A percentile compares a stretch with the other conserved stretches of the same genome.
These are phyloP conservation scores for Boletus subparvulus DNA, from an alignment of 768 basidiomycete species.

Conservation along the genomic window DNA sequence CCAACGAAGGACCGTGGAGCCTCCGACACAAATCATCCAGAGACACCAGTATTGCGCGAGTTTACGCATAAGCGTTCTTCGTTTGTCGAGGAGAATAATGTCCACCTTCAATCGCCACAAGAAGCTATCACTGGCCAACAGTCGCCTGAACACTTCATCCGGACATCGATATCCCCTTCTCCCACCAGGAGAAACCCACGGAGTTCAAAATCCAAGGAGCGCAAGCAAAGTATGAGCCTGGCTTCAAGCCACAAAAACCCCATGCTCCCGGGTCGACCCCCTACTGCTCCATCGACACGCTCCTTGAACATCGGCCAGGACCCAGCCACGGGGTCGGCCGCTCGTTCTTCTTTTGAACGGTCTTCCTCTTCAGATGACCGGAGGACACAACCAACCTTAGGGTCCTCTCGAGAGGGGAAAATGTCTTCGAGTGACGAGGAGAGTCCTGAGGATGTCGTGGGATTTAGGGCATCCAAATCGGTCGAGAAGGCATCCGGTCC, in stretches of 20 bases:
- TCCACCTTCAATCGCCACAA: constrained; percentile 30
- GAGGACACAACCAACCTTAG: constrained; percentile 40
- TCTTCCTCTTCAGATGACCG: constrained; percentile 46
- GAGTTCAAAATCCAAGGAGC: constrained; percentile 39
- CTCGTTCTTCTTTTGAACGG: constrained; percentile 13
- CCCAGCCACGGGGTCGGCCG: background rate
- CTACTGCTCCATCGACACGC: constrained; percentile 3
- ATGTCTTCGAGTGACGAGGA: constrained; percentile 59
- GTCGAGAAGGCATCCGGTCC: constrained; percentile 27
- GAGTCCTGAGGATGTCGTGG: constrained; percentile 48
- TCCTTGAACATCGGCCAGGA: constrained; percentile 12
- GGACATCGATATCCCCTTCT: constrained; percentile 18
- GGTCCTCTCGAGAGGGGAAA: constrained; percentile 27
- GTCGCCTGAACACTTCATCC: constrained; percentile 3
- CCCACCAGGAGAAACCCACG: constrained; percentile 18
- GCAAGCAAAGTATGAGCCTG: constrained; percentile 12
- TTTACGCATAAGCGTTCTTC: constrained; percentile 75
- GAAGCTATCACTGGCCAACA: constrained; percentile 33
- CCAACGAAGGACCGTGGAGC: constrained; percentile 17
- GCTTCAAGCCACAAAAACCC: constrained; percentile 10
- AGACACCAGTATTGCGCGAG: constrained; percentile 57
- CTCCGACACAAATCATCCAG: constrained; percentile 18
- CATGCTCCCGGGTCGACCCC: constrained; percentile 2
- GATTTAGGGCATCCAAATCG: constrained; percentile 24
- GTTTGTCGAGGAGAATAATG: constrained; percentile 49